phyloP scores from a whole-genome alignment of 2,329 filamentous ascomycete species.

The Nothopassalora personata region DNA sequence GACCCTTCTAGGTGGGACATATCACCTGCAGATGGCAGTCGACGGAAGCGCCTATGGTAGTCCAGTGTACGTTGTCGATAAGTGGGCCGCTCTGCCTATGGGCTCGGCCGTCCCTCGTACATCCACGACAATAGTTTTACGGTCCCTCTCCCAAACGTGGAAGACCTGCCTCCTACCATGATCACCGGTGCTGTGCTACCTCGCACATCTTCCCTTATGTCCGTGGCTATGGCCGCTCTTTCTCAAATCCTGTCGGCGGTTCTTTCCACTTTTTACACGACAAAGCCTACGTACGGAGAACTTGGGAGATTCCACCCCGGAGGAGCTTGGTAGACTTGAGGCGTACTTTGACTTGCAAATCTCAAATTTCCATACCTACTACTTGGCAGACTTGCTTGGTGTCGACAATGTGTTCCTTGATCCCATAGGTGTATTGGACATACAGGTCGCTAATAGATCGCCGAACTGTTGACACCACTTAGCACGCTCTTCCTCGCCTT shows the following conservation, averaged over 20 bases:
- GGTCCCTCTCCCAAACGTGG: slow-evolving; percentile 11
- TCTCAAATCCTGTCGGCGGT: slow-evolving; percentile 19
- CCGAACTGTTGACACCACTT: not conserved
- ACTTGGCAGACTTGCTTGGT: slow-evolving; percentile 9
- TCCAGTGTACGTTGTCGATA: slow-evolving; percentile 18
- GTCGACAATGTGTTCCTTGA: slow-evolving; percentile 17
- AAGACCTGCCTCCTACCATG: slow-evolving; percentile 14
- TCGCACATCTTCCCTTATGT: slow-evolving; percentile 15
- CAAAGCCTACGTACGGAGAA: slow-evolving; percentile 13
- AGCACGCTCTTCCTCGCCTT: slow-evolving; percentile 19
- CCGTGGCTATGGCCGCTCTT: slow-evolving; percentile 21
- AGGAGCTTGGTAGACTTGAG: slow-evolving; percentile 10
- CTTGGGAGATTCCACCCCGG: slow-evolving; percentile 5
- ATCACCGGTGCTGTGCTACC: slow-evolving; percentile 16
- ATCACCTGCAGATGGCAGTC: slow-evolving; percentile 10
- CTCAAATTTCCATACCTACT: slow-evolving; percentile 11
- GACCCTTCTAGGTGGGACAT: slow-evolving; percentile 19
- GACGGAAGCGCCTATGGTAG: slow-evolving; percentile 22
- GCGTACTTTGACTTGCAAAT: slow-evolving; percentile 19
- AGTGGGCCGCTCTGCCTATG: slow-evolving; percentile 20
- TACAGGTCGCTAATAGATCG: no score
- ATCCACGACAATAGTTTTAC: slow-evolving; percentile 19
- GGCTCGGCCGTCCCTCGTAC: slow-evolving; percentile 19
- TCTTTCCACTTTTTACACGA: slow-evolving; percentile 20
- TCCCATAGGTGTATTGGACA: slow-evolving; percentile 13